phyloP scores from a whole-genome alignment of 768 basidiomycete species.

The Sarcodon aspratus region DNA sequence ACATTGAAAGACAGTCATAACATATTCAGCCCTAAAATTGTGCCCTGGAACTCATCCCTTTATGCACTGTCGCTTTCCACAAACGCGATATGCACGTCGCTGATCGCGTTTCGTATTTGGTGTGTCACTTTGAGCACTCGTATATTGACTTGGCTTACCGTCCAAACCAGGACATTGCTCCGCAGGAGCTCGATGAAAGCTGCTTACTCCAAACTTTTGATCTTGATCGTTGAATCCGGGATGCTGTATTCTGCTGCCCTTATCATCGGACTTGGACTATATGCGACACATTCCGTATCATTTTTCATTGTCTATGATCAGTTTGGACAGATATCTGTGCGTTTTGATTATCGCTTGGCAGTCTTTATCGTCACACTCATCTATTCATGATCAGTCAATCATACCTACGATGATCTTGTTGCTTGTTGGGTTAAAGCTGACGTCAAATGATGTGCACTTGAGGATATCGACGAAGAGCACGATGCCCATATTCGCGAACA shows the following conservation, averaged over 20 bases:
- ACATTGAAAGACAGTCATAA: constrained; percentile 15
- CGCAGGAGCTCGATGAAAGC: constrained; percentile 7
- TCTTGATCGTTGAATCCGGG: constrained; percentile 20
- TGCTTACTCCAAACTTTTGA: constrained; percentile 16
- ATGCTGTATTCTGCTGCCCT: constrained; percentile 20
- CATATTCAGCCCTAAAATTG: constrained; percentile 19
- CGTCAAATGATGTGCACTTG: constrained; percentile 16
- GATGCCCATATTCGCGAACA: no score
- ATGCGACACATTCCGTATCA: constrained; percentile 18
- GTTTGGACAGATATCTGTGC: constrained; percentile 21
- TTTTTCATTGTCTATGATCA: constrained; percentile 26
- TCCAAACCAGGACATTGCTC: no score
- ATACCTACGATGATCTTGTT: constrained; percentile 20
- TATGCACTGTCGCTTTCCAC: constrained; percentile 22
- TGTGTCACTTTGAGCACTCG: constrained; percentile 2
- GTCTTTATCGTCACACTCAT: no score
- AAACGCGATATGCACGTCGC: constrained; percentile 19
- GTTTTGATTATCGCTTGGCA: neutral
- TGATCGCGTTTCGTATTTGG: constrained; percentile 23
- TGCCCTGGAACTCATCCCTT: constrained; percentile 23
- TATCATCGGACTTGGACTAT: constrained; percentile 21
- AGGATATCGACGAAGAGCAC: constrained; percentile 1
- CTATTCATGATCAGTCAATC: constrained; percentile 10
- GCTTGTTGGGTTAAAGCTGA: constrained; percentile 15
- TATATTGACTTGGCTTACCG: no score